Evolutionary conservation across 179 eudicot genomes (phyloP).

Genomic region (Sideroxylon spinosum): DNA sequence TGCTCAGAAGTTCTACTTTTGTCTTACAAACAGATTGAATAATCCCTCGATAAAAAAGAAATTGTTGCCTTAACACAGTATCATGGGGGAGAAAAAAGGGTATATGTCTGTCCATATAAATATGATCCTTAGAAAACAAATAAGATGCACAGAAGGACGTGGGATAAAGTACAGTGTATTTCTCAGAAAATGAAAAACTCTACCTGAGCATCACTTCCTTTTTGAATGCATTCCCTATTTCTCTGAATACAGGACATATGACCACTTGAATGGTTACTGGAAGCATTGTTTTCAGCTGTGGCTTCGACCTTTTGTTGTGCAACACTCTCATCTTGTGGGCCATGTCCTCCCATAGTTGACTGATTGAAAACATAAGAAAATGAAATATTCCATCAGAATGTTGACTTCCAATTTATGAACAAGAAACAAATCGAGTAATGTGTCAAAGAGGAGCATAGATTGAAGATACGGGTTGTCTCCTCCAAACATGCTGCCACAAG

Average conservation of each 20-base stretch:
- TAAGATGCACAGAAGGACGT: not conserved
- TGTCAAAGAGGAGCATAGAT: conserved; percentile 10
- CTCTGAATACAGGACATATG: conserved; percentile 44
- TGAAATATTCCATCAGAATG: not conserved
- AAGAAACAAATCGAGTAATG: not conserved
- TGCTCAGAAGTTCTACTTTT: not conserved
- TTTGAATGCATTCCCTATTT: conserved; percentile 45
- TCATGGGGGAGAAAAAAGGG: no score
- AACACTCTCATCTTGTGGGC: conserved; percentile 42
- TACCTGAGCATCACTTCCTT: conserved; percentile 92
- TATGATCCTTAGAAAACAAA: not conserved
- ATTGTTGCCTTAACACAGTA: no score
- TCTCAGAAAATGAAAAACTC: conserved; percentile 8
- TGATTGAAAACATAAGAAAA: conserved; percentile 19
- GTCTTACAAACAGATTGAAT: no score
- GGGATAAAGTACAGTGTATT: not conserved
- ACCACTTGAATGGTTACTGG: conserved; percentile 64
- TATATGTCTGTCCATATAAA: no score
- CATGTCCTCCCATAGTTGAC: conserved; percentile 33
- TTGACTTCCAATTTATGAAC: not conserved
- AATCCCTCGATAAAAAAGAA: no score
- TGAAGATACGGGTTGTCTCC: conserved; percentile 60
- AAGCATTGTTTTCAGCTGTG: conserved; percentile 63
- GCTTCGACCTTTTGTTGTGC: conserved; percentile 58
- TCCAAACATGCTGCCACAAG: conserved; percentile 97